phyloP scores from a whole-genome alignment of 306 rosid genomes.

The Luffa aegyptiaca region DNA sequence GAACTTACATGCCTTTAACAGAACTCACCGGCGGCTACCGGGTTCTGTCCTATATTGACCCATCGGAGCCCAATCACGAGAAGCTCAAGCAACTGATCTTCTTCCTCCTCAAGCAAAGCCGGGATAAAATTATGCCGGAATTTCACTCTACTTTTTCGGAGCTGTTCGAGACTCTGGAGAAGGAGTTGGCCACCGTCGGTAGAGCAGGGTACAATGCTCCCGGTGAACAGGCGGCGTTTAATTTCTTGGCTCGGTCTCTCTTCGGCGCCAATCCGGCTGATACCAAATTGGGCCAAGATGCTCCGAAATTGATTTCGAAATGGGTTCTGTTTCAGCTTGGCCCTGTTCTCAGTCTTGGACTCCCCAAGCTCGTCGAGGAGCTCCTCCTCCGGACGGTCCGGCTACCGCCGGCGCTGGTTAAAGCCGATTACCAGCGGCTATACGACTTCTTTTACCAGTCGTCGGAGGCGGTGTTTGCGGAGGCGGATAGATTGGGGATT shows the following conservation, averaged over 20 bases:
- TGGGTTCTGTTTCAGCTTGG: conserved; percentile 62
- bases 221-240: conserved; percentile 70
- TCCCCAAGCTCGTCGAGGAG: conserved; percentile 57
- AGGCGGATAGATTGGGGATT: conserved; percentile 62
- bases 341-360: conserved; percentile 52
- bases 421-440: conserved; percentile 50
- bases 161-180: conserved; percentile 47
- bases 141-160: conserved; percentile 41
- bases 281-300: conserved; percentile 47
- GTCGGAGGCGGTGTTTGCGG: conserved; percentile 35
- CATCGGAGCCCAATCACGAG: conserved; percentile 65
- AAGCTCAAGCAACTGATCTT: conserved; percentile 52
- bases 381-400: conserved; percentile 40
- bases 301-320: conserved; percentile 40
- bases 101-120: conserved; percentile 53
- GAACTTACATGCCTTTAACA: conserved; percentile 70
- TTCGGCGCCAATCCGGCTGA: conserved; percentile 35
- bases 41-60: conserved; percentile 79
- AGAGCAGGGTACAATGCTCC: conserved; percentile 34
- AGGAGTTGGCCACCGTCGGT: conserved; percentile 34
- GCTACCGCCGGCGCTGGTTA: conserved; percentile 45
- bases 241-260: conserved; percentile 48
- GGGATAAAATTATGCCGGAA: conserved; percentile 49
- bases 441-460: conserved; percentile 67
- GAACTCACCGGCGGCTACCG: conserved; percentile 90